Base-by-base conservation (phyloP, 805 yeast genomes). In the Saturnispora mendoncae region DNA sequence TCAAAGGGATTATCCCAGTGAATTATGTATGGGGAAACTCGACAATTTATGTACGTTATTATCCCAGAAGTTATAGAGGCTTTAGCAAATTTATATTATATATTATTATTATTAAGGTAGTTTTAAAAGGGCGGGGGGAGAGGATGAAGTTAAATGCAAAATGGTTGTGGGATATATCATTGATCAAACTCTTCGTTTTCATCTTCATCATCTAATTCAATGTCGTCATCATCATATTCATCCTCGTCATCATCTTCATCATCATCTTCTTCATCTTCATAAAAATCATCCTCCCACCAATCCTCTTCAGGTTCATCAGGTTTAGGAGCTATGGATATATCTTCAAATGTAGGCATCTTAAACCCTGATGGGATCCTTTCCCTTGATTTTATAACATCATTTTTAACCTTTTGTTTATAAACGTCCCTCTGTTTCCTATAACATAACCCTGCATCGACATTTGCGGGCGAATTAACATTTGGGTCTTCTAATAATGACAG, bases 361-460 rank as follows among this genome's bases (percentile, higher is more conserved):
- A 86, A 86, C 31, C 81, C 97, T 39, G 70, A 75, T 15, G 98
- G 98, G 41, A 90, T 84, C 59, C 85, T 88, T 44, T 76, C 75
- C 56, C 79, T 81, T 29, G 94, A 82, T 52, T 84, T 69, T 53
- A 78, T 82, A 29, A 88, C 97, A 54, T 87, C 95, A 50, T 76
- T 74, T 46, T 73, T 70, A 4, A 88, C 92, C 58, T 81, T 78
- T 56, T 76, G 78, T 57, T 76, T 76, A 65, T 87, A 90, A 40
- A 77, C 80, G 23, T 80, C 87, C 23, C 82, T 79, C 61, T 84
- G 78, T 54, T 84, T 85, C 54, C 94, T 73, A 74, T 85, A 88
- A 51, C 84, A 86, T 27, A 90, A 84, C n/a, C 95, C 86, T 7
- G 98, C 98, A 59, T 90, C 97, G 35, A 92, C 88, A 60, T 90